Evolutionary conservation across 805 yeast genomes (phyloP).

Genomic region (Ogataea pini): DNA sequence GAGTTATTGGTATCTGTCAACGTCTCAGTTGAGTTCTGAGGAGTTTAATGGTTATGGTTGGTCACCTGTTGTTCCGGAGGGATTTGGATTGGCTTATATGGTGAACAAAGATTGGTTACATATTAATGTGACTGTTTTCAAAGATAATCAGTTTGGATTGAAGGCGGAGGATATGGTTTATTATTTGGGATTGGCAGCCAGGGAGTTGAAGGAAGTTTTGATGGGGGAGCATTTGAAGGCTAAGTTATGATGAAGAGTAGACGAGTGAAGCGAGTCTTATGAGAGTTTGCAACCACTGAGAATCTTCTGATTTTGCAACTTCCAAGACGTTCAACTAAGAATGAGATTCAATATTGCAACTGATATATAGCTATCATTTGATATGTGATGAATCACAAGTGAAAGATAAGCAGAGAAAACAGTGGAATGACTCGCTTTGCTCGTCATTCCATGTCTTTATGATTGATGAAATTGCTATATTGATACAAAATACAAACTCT

Average conservation of each 20-base stretch:
- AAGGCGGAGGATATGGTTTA: constrained; percentile 59
- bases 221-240: constrained; percentile 26
- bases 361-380: no score
- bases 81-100: constrained; percentile 93
- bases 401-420: no score
- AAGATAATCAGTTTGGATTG: constrained; percentile 56
- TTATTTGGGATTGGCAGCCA: constrained; percentile 75
- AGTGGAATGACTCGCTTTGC: neutral
- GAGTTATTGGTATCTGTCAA: constrained; percentile 80
- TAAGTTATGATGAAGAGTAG: constrained; percentile 22
- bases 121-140: constrained; percentile 78
- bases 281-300: no score
- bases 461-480: no score
- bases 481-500: no score
- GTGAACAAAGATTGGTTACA: constrained; percentile 82
- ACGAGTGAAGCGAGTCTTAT: neutral
- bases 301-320: no score
- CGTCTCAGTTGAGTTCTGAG: constrained; percentile 87
- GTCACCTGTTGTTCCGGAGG: constrained; percentile 92
- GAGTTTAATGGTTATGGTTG: constrained; percentile 91
- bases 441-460: neutral
- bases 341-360: no score
- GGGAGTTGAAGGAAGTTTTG: constrained; percentile 73
- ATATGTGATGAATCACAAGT: no score
- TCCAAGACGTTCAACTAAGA: no score